These are phyloP conservation scores for Plenodomus lindquistii DNA, from an alignment of 2,329 filamentous ascomycete species.

Conservation along the genomic window DNA sequence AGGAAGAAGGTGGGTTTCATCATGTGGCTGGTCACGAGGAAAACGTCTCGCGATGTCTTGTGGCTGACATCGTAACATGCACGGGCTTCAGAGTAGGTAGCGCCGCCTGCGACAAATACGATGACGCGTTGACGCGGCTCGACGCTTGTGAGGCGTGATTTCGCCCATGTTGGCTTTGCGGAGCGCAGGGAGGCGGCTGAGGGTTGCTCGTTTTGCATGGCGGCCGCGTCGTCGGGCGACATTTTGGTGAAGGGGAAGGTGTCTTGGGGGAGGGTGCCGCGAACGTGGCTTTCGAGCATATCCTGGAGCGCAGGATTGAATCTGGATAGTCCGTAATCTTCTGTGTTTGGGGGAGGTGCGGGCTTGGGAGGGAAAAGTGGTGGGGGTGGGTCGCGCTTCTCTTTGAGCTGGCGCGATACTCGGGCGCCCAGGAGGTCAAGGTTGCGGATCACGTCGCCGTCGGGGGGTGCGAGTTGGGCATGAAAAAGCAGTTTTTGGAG, in stretches of 20 bases:
- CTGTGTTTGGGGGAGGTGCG: conserved; percentile 55
- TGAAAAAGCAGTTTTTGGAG: conserved; percentile 83
- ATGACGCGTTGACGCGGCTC: conserved; percentile 91
- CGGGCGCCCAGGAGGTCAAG: conserved; percentile 81
- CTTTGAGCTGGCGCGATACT: conserved; percentile 74
- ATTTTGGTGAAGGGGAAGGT: conserved; percentile 56
- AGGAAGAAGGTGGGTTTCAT: conserved; percentile 81
- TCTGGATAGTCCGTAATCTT: conserved; percentile 84
- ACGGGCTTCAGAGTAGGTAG: conserved; percentile 88
- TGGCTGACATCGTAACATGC: conserved; percentile 85
- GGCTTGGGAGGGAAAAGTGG: conserved; percentile 74
- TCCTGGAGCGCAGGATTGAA: conserved; percentile 81
- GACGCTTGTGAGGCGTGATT: conserved; percentile 70
- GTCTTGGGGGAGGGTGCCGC: conserved; percentile 48
- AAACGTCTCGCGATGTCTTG: conserved; percentile 76
- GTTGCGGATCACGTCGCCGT: conserved; percentile 74
- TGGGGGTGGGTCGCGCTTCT: conserved; percentile 65
- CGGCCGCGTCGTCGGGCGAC: conserved; percentile 63
- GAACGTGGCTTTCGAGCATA: conserved; percentile 73
- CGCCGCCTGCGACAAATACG: conserved; percentile 92
- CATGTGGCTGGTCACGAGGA: conserved; percentile 91
- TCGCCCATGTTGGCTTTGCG: conserved; percentile 94
- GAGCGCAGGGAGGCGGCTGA: conserved; percentile 73
- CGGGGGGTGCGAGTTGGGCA: conserved; percentile 73
- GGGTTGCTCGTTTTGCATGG: conserved; percentile 53